These are phyloP conservation scores for Mrakia gelida DNA, from an alignment of 768 basidiomycete genomes.

Conservation along the genomic window DNA sequence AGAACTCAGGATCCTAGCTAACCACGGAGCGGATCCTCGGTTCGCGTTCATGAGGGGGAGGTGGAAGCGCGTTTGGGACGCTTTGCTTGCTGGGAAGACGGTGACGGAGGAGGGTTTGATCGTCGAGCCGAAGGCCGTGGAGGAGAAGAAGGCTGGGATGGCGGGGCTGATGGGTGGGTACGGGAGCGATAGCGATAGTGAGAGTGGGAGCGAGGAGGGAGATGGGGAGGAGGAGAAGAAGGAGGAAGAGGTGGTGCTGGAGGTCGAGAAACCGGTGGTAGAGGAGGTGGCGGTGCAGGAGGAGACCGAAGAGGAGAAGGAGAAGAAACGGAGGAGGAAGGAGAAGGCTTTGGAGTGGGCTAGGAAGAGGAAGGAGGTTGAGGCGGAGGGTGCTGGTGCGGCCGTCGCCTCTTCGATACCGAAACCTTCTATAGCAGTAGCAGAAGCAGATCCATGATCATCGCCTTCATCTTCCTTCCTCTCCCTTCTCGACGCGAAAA, in stretches of 20 bases:
- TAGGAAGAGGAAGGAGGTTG: conserved; percentile 18
- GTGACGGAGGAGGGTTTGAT: conserved; percentile 5
- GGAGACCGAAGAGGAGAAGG: conserved; percentile 2
- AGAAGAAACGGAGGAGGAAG: conserved; percentile 17
- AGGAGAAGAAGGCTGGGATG: neutral
- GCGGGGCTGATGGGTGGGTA: conserved; percentile 30
- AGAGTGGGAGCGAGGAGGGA: neutral
- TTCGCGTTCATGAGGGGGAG: conserved; percentile 79
- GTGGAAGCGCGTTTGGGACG: conserved; percentile 59
- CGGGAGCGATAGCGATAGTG: conserved; percentile 25
- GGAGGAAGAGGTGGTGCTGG: neutral
- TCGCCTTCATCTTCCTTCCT: too few relatives aligned
- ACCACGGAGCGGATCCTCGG: conserved; percentile 69
- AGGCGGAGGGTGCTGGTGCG: neutral
- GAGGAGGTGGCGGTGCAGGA: neutral
- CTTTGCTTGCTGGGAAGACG: neutral
- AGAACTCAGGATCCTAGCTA: conserved; percentile 82
- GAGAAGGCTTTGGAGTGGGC: conserved; percentile 26
- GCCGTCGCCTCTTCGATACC: neutral
- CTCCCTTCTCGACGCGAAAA: neutral
- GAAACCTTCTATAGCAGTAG: too few relatives aligned
- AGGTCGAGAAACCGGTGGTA: neutral
- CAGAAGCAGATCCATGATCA: neutral
- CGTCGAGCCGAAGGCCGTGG: neutral
- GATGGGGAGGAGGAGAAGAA: neutral